Evolutionary conservation across 352 stramenopile genomes (phyloP), one percentile per base, ranked within the genome.

Genomic region (Phytopythium kandeliae): DNA sequence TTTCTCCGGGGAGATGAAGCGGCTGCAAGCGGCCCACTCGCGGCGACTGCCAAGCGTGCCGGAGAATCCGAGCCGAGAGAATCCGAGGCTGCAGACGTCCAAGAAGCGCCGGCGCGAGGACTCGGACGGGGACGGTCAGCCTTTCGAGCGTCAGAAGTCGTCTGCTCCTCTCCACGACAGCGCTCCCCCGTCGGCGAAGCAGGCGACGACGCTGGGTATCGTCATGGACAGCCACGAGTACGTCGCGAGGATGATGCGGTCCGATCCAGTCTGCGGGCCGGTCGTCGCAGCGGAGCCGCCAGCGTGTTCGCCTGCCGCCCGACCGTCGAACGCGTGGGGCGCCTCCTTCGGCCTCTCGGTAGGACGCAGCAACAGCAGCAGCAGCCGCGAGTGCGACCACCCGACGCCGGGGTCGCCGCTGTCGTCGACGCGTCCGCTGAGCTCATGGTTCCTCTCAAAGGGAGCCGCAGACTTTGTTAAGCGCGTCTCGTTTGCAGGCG

Each of bases 361-460:
- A 41, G 51, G 25, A 17, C 6, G n/a, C 10, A 22, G 19, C 49
- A 11, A 31, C 38, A 0, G 40, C n/a, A n/a, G n/a, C n/a, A n/a
- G n/a, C n/a, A n/a, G n/a, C n/a, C n/a, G n/a, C n/a, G n/a, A n/a
- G n/a, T n/a, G n/a, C n/a, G n/a, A n/a, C n/a, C n/a, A n/a, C n/a
- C n/a, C 51, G n/a, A n/a, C 42, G 11, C 33, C 51, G 0, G 37
- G 28, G 48, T 60, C 48, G 30, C 25, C 60, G 57, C 43, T 48
- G 16, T 24, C 43, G 3, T 56, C 47, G 33, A 70, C 62, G 19
- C 77, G 64, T 19, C 74, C 74, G 6, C 50, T 86, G n/a, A 86
- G 70, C 35, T 83, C 74, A 1, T 86, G 74, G 74, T 86, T 86
- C 45, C 60, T 86, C 13, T 81, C 74, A 1, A 79, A 79, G 21